A percentile compares a stretch with the other conserved stretches of the same genome.
Evolutionary conservation across 306 rosid species (phyloP).

Genomic region (Sesbania bispinosa): DNA sequence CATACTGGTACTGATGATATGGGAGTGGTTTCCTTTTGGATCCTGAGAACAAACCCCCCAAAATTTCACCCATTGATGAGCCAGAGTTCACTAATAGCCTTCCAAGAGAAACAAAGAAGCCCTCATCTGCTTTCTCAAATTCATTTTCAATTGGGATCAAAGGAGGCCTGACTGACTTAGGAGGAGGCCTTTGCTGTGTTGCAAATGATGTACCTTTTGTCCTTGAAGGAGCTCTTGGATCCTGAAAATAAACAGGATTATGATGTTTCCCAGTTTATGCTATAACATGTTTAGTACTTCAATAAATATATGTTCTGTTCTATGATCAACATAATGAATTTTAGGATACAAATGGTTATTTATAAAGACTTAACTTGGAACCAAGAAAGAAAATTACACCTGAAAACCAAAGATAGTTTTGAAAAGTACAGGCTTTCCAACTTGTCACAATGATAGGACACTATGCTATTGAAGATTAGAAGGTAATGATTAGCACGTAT

Average conservation of each 20-base stretch:
- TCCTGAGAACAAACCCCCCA: slow-evolving; percentile 58
- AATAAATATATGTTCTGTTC: neutral
- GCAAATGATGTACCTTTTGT: slow-evolving; percentile 45
- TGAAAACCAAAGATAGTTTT: neutral
- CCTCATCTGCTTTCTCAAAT: slow-evolving; percentile 66
- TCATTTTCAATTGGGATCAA: slow-evolving; percentile 82
- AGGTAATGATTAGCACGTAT: neutral
- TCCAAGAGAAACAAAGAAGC: slow-evolving; percentile 86
- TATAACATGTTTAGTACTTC: neutral
- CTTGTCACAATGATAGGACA: neutral
- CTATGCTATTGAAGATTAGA: neutral
- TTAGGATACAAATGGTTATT: neutral
- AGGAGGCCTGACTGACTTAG: slow-evolving; percentile 71
- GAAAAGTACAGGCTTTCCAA: neutral
- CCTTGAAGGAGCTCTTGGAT: slow-evolving; percentile 42
- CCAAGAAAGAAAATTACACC: neutral
- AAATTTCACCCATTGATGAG: slow-evolving; percentile 58
- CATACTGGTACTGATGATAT: slow-evolving; percentile 51
- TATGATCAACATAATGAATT: neutral
- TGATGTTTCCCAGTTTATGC: neutral
- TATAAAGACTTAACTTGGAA: neutral
- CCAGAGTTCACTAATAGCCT: slow-evolving; percentile 70
- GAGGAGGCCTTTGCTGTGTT: slow-evolving; percentile 39
- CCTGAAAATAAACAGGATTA: slow-evolving; percentile 39
- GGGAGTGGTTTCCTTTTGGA: slow-evolving; percentile 65